Evolutionary conservation across 768 basidiomycete genomes (phyloP), one percentile per base, ranked within the genome.

Genomic region (Austroboletus eburneus): DNA sequence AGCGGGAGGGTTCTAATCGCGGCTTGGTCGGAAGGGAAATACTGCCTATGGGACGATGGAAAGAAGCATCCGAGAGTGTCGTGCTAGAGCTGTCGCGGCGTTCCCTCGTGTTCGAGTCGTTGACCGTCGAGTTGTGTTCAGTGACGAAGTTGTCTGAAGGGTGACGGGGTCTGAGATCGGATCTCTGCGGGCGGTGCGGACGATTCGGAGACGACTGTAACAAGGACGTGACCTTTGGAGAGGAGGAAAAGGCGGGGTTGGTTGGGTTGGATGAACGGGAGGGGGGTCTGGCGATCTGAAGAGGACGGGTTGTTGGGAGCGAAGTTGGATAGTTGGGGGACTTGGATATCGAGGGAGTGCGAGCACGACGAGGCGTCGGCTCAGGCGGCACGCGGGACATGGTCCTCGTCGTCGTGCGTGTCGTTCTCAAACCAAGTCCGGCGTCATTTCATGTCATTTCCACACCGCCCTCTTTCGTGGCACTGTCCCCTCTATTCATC

Each of bases 181-280:
- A 87, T 58, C 84, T 70, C 58, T 80, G 78, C 13, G 85, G 85
- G 39, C 85, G 77, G 41, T 76, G 70, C 16, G 85, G 84, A 16
- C 77, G 78, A 50, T 69, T 67, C 9, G 74, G 68, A 13, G 73
- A 67, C 36, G 73, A 64, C n/a, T n/a, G n/a, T n/a, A n/a, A n/a
- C n/a, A 47, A 71, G 71, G 29, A 68, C 63, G 46, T 69, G 64
- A 42, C 59, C 46, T 64, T 71, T 46, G 74, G 72, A 21, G 71
- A 68, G 34, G 59, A 62, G 29, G 59, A 35, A 36, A 66, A 58
- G 29, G 70, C 53, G 49, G 61, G 54, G 62, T 71, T 78, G 57
- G 67, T 72, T 45, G 79, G 78, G 27, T 79, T 80, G 35, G 72
- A 73, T 22, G 81, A 77, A 49, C 74, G 71, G 41, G 79, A 75